These are phyloP conservation scores for Suillus brevipes DNA, from an alignment of 768 basidiomycete genomes.

Conservation along the genomic window DNA sequence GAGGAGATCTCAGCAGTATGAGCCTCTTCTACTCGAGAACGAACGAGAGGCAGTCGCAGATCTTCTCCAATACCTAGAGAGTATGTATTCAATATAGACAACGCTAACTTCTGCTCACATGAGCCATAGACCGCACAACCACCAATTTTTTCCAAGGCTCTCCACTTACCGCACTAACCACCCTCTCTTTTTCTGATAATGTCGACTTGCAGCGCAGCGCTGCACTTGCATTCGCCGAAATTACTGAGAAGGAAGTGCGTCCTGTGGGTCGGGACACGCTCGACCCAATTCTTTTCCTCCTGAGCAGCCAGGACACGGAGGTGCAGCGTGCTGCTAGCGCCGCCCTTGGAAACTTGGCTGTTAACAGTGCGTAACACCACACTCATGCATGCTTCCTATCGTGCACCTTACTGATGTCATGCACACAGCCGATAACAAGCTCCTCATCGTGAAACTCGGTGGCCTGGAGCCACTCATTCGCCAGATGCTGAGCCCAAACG, in stretches of 20 bases:
- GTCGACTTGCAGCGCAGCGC: constrained; percentile 98
- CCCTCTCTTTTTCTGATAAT: constrained; percentile 97
- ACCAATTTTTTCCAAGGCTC: constrained; percentile 98
- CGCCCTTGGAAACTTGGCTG: constrained; percentile 94
- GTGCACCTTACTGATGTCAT: constrained; percentile 13
- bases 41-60: constrained; percentile 98
- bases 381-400: constrained; percentile 14
- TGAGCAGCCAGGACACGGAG: constrained; percentile 97
- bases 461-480: constrained; percentile 97
- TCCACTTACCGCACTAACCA: constrained; percentile 90
- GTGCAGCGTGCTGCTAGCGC: constrained; percentile 98
- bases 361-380: constrained; percentile 76
- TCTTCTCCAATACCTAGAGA: constrained; percentile 95
- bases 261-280: constrained; percentile 96
- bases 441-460: constrained; percentile 96
- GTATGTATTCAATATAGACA: constrained; percentile 45
- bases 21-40: constrained; percentile 84
- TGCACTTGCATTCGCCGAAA: constrained; percentile 97
- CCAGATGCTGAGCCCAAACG: constrained; percentile 98
- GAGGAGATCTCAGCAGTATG: constrained; percentile 83
- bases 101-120: constrained; percentile 6
- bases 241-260: constrained; percentile 98
- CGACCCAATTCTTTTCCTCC: constrained; percentile 95
- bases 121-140: constrained; percentile 79
- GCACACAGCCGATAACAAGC: constrained; percentile 89